These are phyloP conservation scores for Lentinus brumalis DNA, from an alignment of 768 basidiomycete genomes.

Conservation along the genomic window DNA sequence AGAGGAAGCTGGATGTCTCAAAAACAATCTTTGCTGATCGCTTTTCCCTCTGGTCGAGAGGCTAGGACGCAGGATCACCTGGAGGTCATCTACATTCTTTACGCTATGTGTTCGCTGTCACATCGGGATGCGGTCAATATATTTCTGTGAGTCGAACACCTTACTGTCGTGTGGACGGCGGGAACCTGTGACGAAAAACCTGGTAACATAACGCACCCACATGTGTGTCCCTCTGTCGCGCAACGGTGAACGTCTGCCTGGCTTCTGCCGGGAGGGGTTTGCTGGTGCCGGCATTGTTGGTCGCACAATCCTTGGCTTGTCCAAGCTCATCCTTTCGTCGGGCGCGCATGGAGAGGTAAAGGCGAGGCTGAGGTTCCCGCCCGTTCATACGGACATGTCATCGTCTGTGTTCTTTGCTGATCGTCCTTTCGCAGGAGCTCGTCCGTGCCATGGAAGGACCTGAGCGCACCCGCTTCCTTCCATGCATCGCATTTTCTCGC, in stretches of 20 bases:
- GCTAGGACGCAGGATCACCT: slow-evolving; percentile 93
- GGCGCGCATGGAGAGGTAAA: slow-evolving; percentile 80
- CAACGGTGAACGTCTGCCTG: slow-evolving; percentile 9
- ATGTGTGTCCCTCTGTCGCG: slow-evolving; percentile 33
- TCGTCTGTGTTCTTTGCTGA: slow-evolving; percentile 4
- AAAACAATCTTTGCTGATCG: slow-evolving; percentile 95
- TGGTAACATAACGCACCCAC: slow-evolving; percentile 88
- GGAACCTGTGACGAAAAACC: slow-evolving; percentile 75
- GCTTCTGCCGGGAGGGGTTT: not conserved
- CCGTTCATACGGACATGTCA: not conserved
- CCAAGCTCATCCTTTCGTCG: slow-evolving; percentile 37
- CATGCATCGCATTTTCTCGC: too few species aligned
- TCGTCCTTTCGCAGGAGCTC: not conserved
- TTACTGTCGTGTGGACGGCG: slow-evolving; percentile 6
- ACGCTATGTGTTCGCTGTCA: slow-evolving; percentile 8
- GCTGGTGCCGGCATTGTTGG: slow-evolving; percentile 1
- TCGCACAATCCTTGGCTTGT: slow-evolving; percentile 24
- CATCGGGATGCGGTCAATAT: slow-evolving; percentile 1
- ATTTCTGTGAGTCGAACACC: slow-evolving; percentile 11
- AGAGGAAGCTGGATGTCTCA: slow-evolving; percentile 65
- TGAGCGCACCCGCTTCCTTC: too few species aligned
- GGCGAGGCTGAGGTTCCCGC: slow-evolving; percentile 78
- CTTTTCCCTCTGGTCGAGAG: slow-evolving; percentile 88
- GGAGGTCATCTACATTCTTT: slow-evolving; percentile 66
- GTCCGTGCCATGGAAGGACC: not conserved